Evolutionary conservation across 306 rosid genomes (phyloP), one percentile per base, ranked within the genome.

Genomic region (Cucurbita ficifolia): DNA sequence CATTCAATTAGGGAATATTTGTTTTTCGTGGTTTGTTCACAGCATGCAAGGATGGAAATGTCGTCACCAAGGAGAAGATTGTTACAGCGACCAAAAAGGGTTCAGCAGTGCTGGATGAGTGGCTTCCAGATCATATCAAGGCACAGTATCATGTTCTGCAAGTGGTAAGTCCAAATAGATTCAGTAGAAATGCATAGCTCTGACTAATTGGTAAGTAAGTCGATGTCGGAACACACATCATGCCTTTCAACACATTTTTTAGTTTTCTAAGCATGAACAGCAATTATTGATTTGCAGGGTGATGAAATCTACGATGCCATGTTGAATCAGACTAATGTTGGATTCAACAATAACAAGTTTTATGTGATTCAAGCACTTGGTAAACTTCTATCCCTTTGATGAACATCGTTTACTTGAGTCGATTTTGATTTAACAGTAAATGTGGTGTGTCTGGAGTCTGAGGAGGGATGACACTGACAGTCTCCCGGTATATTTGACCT

Each of bases 81-180:
- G 84, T 89, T 51, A 94, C 96, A 3, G 88, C 96, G 4, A 91
- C 96, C 78, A 91, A 89, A 73, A 94, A 94, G 82, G 99, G 99
- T 18, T 83, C 86, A 1, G 96, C 96, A 13, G 90, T 94, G 39
- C 83, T 91, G 78, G 99, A 94, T 75, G 92, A 84, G 57, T 86
- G 95, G 88, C 90, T 94, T 72, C 92, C 99, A 0, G 96, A 94
- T 79, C 68, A 85, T 69, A 78, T 94, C 4, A 94, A 86, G 81
- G 51, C 84, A 39, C 87, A 79, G n/a, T 86, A 84, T 82, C 99
- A 89, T 82, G 97, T 94, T 83, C 75, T 94, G 77, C 89, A 91
- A 75, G 70, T 84, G 83, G 99, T 75, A 73, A 83, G 89, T 84
- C 8, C 17, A 58, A 49, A 14, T 69, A 46, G 29, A 29, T 70